These are phyloP conservation scores for Salix koriyanagi DNA, from an alignment of 345 rosid genomes.

Conservation along the genomic window DNA sequence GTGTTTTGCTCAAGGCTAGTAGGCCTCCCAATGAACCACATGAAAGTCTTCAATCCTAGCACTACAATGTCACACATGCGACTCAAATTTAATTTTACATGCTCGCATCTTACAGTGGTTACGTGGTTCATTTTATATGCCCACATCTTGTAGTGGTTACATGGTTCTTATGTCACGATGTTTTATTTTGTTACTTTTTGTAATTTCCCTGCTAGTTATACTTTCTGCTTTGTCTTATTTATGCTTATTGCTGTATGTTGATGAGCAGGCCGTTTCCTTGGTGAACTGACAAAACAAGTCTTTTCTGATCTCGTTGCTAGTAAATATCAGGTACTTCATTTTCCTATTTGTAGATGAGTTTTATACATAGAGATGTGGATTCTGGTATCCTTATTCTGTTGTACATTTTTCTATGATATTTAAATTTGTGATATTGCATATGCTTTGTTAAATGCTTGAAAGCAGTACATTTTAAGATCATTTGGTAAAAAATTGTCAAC, in stretches of 20 bases:
- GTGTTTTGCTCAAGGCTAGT: background rate
- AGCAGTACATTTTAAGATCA: background rate
- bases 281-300: conserved; percentile 88
- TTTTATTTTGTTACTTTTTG: background rate
- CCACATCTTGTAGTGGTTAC: background rate
- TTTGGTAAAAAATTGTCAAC: background rate
- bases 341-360: background rate
- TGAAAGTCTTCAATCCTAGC: background rate
- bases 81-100: background rate
- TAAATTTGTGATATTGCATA: background rate
- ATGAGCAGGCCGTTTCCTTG: conserved; percentile 87
- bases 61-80: background rate
- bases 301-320: conserved; percentile 89
- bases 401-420: background rate
- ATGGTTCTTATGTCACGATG: background rate
- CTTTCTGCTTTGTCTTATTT: background rate
- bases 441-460: background rate
- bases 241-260: background rate
- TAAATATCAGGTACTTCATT: conserved; percentile 77
- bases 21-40: background rate
- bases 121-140: too few species aligned
- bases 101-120: background rate
- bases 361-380: background rate
- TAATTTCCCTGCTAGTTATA: background rate
- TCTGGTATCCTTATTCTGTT: background rate